Evolutionary conservation across 257 asterid genomes (phyloP), one percentile per base, ranked within the genome.

Genomic region (Linderniella brevidens): DNA sequence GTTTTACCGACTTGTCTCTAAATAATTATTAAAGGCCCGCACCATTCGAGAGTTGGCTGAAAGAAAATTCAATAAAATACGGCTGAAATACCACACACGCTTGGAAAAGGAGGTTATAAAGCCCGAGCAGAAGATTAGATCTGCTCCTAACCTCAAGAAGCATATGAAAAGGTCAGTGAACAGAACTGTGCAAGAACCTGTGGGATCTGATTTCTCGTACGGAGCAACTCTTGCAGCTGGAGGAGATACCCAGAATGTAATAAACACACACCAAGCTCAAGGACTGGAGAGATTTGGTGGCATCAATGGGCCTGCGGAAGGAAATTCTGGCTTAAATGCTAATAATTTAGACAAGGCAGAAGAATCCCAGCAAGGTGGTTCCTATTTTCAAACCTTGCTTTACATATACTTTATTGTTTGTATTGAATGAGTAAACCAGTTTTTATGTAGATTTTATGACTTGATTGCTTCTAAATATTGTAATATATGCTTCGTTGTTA

Each of bases 121-220:
- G 56, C 60, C 76, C 9, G 99, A 92, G 50, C 84, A 71, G 65
- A 77, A 68, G 69, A 49, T 50, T 16, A 61, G 65, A 62, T 19
- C 62, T 11, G 59, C 68, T 46, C 66, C 84, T 63, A 38, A 64
- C 58, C 43, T 58, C 38, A 86, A 77, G 74, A 86, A 74, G 66
- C 90, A 54, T 50, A 63, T 77, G 20, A 72, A 63, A 63, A 75
- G 73, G 53, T 66, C 76, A n/a, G 19, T 63, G 38, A 62, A 61
- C 67, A 72, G 72, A 55, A 58, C 72, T 14, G 47, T 64, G 69
- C 93, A 85, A 61, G 96, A 79, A 42, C 71, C 83, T 43, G 54
- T 64, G 13, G 90, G 78, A 58, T 82, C 94, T 46, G 96, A 90
- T 65, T 79, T 90, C 68, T 90, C 95, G n/a, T 73, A 88, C 38